Conservation (phyloP, 768 basidiomycete genomes). For the Russula ochroleuca region DNA sequence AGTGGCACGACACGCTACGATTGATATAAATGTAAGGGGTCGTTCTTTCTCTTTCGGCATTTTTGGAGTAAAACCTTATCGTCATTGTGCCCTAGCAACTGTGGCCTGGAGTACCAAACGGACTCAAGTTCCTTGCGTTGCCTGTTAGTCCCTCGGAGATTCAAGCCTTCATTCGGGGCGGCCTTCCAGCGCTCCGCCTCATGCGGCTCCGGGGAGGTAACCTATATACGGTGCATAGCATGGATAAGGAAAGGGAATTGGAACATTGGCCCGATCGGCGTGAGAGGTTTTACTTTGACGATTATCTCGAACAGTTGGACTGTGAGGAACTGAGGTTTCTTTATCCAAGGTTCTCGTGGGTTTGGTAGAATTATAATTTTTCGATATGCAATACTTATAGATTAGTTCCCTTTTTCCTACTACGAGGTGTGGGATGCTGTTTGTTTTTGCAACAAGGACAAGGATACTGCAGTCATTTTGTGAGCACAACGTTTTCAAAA, state of each 20-base stretch:
- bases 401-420: neutral
- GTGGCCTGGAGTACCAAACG: conserved; percentile 22
- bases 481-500: too few relatives aligned
- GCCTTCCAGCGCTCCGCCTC: conserved; percentile 17
- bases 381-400: neutral
- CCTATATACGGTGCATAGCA: conserved; percentile 13
- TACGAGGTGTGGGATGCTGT: too few relatives aligned
- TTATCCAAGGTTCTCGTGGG: conserved; percentile 12
- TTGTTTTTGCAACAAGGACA: too few relatives aligned
- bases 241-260: conserved; percentile 1
- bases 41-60: too few relatives aligned
- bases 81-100: conserved; percentile 9
- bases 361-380: conserved; percentile 11
- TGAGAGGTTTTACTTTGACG: conserved; percentile 19
- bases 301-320: conserved; percentile 20
- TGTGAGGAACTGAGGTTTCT: conserved; percentile 16
- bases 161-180: neutral
- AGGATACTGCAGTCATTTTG: too few relatives aligned
- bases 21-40: conserved; percentile 24
- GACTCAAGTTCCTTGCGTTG: conserved; percentile 33
- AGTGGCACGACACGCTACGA: conserved; percentile 30
- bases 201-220: conserved; percentile 2
- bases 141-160: conserved; percentile 10
- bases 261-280: conserved; percentile 18
- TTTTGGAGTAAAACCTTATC: conserved; percentile 33